phyloP scores from a whole-genome alignment of 192 early-diverging fungal species.

The Diversispora eburnea region DNA sequence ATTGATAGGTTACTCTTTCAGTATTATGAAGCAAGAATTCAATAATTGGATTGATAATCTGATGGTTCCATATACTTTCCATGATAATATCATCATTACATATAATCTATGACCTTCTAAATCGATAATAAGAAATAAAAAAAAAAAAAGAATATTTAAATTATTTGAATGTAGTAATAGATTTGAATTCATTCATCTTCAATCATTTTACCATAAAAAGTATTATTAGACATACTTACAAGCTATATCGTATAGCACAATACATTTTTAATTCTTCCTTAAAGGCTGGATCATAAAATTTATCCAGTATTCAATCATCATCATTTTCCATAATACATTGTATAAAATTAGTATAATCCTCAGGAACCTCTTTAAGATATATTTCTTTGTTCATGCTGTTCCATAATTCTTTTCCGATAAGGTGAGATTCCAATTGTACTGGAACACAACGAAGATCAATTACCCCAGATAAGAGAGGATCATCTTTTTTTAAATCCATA shows the following conservation, averaged over 20 bases:
- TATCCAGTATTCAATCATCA: neutral
- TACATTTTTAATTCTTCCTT: neutral
- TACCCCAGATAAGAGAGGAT: neutral
- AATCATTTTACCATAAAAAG: neutral
- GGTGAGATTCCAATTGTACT: neutral
- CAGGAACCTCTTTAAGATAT: neutral
- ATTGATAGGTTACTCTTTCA: neutral
- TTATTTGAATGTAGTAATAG: neutral
- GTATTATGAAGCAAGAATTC: neutral
- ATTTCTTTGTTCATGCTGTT: neutral
- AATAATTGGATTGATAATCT: neutral
- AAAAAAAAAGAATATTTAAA: neutral
- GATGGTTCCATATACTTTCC: neutral
- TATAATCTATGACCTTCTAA: neutral
- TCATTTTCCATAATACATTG: neutral
- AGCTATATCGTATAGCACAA: neutral
- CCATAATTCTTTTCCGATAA: neutral
- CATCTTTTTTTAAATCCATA: conserved; percentile 11
- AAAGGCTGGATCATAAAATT: neutral
- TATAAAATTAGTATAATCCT: neutral
- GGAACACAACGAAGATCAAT: neutral
- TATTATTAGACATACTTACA: neutral
- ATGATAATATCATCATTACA: neutral
- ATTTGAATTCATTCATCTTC: neutral
- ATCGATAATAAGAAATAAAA: neutral